Evolutionary conservation across 1,139 yeast species (phyloP).

Genomic region (Candida mesenterica): DNA sequence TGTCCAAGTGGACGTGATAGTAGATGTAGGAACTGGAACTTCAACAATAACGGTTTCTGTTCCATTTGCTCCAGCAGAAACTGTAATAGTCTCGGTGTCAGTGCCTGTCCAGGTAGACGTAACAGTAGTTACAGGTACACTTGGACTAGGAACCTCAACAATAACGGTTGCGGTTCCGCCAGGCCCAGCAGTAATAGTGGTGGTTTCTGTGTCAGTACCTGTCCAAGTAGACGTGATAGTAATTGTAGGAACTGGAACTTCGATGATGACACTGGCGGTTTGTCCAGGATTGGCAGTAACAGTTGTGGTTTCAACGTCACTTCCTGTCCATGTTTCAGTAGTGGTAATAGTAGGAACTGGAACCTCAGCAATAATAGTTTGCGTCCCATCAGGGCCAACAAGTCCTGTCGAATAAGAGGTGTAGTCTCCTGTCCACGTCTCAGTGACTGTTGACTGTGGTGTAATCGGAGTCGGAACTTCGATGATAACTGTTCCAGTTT

Average conservation of each 20-base stretch:
- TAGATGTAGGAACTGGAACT: slow-evolving; percentile 11
- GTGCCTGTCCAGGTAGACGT: slow-evolving; percentile 11
- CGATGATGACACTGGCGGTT: no score
- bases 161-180: no score
- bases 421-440: no score
- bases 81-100: slow-evolving; percentile 8
- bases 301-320: no score
- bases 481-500: slow-evolving; percentile 16
- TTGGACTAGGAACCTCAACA: slow-evolving; percentile 9
- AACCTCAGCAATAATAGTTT: no score
- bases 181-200: no score
- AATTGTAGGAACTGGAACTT: no score
- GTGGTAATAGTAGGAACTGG: no score
- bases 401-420: slow-evolving; percentile 11
- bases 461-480: slow-evolving; percentile 15
- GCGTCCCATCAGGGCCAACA: slow-evolving; percentile 4
- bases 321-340: no score
- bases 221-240: no score
- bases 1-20: slow-evolving; percentile 11
- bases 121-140: slow-evolving; percentile 14
- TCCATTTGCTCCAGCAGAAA: slow-evolving; percentile 5
- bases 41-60: slow-evolving; percentile 9
- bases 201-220: no score
- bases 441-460: slow-evolving; percentile 4
- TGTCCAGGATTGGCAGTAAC: no score